Evolutionary conservation across 352 stramenopile species (phyloP), one percentile per base, ranked within the genome.

Genomic region (Phytophthora boehmeriae): DNA sequence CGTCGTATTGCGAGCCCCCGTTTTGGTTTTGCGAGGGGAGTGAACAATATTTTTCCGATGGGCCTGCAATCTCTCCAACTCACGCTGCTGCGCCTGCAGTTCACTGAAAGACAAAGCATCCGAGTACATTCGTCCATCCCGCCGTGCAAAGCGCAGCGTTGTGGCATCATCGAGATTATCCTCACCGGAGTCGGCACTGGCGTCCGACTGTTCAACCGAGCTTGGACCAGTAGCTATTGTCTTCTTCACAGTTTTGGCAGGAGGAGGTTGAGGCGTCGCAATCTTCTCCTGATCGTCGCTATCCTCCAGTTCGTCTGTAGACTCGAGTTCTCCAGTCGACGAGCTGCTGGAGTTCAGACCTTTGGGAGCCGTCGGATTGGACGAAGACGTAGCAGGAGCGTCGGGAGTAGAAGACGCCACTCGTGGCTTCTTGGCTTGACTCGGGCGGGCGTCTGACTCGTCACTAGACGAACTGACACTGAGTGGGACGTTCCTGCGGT

Each of bases 11-110:
- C 39, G 45, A 66, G 54, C 32, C 13, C 23, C 36, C 43, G 56
- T 22, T 20, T 71, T 71, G 5, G 36, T 23, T 38, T 34, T 38
- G 48, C 60, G 35, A 4, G 25, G 19, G 8, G 17, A 43, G 3
- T 16, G 3, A 6, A 30, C 25, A 30, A 30, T 3, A 30, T 30
- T 30, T 35, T 56, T 56, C 17, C 49, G 54, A 19, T 76, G 54
- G 6, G 45, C 50, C 45, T 71, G 67, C 17, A 81, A 46, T 22
- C 47, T 56, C 51, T 78, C 70, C 17, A 83, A 56, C 45, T 78
- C 74, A 13, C 62, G 63, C 55, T 89, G 78, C 59, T 92, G 83
- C 2, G 80, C 80, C 59, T 90, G 78, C 23, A 90, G 50, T 39
- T 92, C 78, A 5, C 76, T 88, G 43, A 86, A 76, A 13, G 80